These are phyloP conservation scores for Melanopsichium pennsylvanicum DNA, from an alignment of 1,284 basidiomycete species.

Conservation along the genomic window DNA sequence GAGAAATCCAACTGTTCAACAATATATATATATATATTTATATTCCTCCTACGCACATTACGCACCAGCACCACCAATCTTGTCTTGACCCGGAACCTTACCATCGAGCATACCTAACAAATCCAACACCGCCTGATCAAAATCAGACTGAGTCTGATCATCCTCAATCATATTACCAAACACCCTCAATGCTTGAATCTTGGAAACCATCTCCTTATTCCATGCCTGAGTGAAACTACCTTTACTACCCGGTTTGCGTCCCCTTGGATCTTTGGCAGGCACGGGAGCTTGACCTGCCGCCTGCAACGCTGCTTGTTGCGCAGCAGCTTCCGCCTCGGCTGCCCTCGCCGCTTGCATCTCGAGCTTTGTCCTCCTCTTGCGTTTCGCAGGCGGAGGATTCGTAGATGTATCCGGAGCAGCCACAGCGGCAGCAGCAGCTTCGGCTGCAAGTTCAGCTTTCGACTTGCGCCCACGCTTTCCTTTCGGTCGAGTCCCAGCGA, in stretches of 20 bases:
- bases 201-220: slow-evolving; percentile 41
- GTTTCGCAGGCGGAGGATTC: slow-evolving; percentile 27
- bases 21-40: too few species aligned
- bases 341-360: slow-evolving; percentile 35
- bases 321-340: slow-evolving; percentile 18
- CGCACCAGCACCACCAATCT: not conserved
- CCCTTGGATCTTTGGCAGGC: slow-evolving; percentile 29
- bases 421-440: slow-evolving; percentile 29
- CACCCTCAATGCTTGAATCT: slow-evolving; percentile 35
- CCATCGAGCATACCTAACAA: slow-evolving; percentile 39
- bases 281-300: slow-evolving; percentile 29
- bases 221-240: slow-evolving; percentile 32
- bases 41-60: too few species aligned
- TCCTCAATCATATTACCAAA: slow-evolving; percentile 48
- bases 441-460: slow-evolving; percentile 36
- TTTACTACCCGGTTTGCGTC: slow-evolving; percentile 20
- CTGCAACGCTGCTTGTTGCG: slow-evolving; percentile 24
- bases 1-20: too few species aligned
- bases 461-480: slow-evolving; percentile 39
- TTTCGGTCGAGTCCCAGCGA: slow-evolving; percentile 24
- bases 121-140: slow-evolving; percentile 31
- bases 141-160: slow-evolving; percentile 41
- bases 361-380: slow-evolving; percentile 34
- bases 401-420: slow-evolving; percentile 17
- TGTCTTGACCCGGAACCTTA: slow-evolving; percentile 26